A percentile compares a stretch with the other conserved stretches of the same genome.
Evolutionary conservation across 176 grass and related monocot genomes (phyloP).

Genomic region (Eragrostis curvula): DNA sequence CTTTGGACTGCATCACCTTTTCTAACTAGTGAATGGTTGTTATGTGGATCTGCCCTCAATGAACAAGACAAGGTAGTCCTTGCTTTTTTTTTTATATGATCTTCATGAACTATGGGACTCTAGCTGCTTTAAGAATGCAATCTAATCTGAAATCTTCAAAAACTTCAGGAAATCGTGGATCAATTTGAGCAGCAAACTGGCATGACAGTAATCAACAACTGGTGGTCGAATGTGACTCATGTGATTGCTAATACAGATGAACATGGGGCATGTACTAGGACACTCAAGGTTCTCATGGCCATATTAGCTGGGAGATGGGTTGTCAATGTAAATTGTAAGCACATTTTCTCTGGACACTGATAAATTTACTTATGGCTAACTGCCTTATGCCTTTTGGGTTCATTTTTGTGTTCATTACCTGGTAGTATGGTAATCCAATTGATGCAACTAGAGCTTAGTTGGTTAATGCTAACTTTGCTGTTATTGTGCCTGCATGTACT

Average conservation of each 20-base stretch:
- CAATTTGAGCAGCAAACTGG: conserved; percentile 71
- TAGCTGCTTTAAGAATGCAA: conserved; percentile 6
- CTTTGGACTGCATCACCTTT: conserved; percentile 54
- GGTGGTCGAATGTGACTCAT: conserved; percentile 78
- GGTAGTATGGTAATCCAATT: background rate
- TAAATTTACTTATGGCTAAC: background rate
- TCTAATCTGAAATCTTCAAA: conserved; percentile 8
- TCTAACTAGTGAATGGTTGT: conserved; percentile 70
- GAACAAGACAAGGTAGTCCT: conserved; percentile 65
- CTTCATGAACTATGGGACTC: background rate
- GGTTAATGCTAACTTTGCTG: background rate
- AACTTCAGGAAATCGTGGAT: conserved; percentile 61
- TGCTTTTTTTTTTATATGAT: conserved; percentile 16
- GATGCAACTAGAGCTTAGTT: background rate
- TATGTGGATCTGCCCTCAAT: conserved; percentile 83
- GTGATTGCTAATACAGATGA: conserved; percentile 80
- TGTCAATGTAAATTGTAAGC: conserved; percentile 86
- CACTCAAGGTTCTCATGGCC: conserved; percentile 95
- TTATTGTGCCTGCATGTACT: background rate
- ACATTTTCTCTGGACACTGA: conserved; percentile 5
- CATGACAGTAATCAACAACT: conserved; percentile 53
- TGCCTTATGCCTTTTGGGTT: background rate
- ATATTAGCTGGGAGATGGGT: conserved; percentile 93
- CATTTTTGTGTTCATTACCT: conserved; percentile 1
- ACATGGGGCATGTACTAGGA: conserved; percentile 70